phyloP scores from a whole-genome alignment of 2,329 filamentous ascomycete species.

The Bipolaris victoriae region DNA sequence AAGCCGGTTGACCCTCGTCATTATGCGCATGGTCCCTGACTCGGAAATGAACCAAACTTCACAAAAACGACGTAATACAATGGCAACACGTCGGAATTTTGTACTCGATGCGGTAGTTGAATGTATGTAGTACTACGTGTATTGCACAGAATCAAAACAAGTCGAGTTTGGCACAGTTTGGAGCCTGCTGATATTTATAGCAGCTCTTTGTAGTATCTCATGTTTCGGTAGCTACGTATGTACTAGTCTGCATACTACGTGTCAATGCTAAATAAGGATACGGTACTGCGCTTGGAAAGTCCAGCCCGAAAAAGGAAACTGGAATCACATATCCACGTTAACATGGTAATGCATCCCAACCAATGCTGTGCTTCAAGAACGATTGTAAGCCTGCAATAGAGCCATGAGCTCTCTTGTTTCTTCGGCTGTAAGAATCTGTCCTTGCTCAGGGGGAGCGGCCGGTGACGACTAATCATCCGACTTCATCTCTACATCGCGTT shows the following conservation, averaged over 20 bases:
- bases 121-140: not conserved
- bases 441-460: not conserved
- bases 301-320: not conserved
- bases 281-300: no score
- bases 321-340: not conserved
- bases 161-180: no score
- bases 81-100: not conserved
- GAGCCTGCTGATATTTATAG: no score
- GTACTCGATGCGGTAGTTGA: not conserved
- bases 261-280: no score
- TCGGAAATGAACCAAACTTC: not conserved
- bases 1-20: not conserved
- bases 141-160: no score
- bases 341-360: not conserved
- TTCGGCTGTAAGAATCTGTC: not conserved
- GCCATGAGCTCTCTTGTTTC: not conserved
- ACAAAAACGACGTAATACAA: not conserved
- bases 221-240: no score
- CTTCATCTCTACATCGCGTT: slow-evolving; percentile 18
- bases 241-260: no score
- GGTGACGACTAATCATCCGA: slow-evolving; percentile 15
- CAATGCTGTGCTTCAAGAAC: not conserved
- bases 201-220: no score
- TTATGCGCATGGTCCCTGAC: not conserved
- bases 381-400: not conserved